Evolutionary conservation across 345 rosid species (phyloP).

Genomic region (Linum lewisii): DNA sequence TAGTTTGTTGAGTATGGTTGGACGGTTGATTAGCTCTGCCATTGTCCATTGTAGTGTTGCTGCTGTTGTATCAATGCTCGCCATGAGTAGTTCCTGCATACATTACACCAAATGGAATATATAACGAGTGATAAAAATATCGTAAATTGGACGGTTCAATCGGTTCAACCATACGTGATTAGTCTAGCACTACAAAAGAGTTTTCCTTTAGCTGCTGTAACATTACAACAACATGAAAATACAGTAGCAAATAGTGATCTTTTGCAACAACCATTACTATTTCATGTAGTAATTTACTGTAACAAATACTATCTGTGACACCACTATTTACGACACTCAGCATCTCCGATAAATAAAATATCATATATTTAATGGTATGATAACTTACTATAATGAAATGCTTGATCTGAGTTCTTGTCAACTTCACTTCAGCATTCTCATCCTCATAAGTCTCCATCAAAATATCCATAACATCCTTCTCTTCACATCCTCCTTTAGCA

Average conservation of each 20-base stretch:
- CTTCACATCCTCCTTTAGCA: constrained; percentile 1
- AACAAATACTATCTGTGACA: too few relatives aligned
- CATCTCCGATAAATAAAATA: neutral
- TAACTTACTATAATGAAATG: constrained; percentile 61
- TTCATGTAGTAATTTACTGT: too few relatives aligned
- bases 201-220: too few relatives aligned
- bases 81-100: neutral
- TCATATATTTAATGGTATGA: neutral
- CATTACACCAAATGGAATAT: too few relatives aligned
- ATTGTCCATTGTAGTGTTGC: constrained; percentile 24
- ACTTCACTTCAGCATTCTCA: constrained; percentile 41
- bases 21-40: constrained; percentile 23
- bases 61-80: constrained; percentile 20
- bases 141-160: too few relatives aligned
- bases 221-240: too few relatives aligned
- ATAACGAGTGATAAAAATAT: too few relatives aligned
- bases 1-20: constrained; percentile 18
- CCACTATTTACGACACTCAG: too few relatives aligned
- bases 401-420: constrained; percentile 62
- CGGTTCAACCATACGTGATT: too few relatives aligned
- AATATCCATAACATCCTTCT: constrained; percentile 48
- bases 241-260: too few relatives aligned
- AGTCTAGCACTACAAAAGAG: too few relatives aligned
- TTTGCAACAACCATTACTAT: too few relatives aligned
- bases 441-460: constrained; percentile 60